Percentiles rank a stretch among this genome's conserved stretches.
Evolutionary conservation across 2,329 filamentous ascomycete species (phyloP).

Genomic region (Colletotrichum sp.): DNA sequence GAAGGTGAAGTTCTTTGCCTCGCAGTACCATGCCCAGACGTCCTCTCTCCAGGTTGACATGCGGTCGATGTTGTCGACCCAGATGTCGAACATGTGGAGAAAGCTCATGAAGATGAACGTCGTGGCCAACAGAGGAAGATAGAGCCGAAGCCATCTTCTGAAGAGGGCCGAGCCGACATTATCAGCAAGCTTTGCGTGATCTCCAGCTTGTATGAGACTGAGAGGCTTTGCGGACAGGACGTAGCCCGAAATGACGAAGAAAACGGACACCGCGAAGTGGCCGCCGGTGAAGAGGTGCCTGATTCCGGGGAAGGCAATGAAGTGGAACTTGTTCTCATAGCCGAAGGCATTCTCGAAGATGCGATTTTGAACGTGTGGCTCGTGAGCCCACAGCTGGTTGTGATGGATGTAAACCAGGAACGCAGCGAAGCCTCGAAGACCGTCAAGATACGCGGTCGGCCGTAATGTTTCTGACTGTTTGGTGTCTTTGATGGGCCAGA

Average conservation of each 20-base stretch:
- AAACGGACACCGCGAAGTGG: conserved; percentile 59
- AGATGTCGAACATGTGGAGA: conserved; percentile 31
- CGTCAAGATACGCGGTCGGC: conserved; percentile 52
- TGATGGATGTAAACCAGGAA: conserved; percentile 53
- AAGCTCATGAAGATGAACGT: conserved; percentile 53
- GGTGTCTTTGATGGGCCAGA: conserved; percentile 19
- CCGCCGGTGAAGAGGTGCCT: conserved; percentile 65
- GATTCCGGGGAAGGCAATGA: conserved; percentile 59
- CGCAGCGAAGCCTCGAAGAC: conserved; percentile 51
- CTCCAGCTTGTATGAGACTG: conserved; percentile 47
- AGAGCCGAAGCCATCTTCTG: conserved; percentile 54
- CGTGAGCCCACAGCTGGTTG: conserved; percentile 45
- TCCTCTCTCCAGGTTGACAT: conserved; percentile 50
- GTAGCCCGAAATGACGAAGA: conserved; percentile 64
- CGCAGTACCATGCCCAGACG: conserved; percentile 52
- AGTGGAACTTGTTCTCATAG: conserved; percentile 49
- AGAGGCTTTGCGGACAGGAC: conserved; percentile 57
- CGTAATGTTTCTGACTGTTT: conserved; percentile 27
- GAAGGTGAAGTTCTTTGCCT: conserved; percentile 47
- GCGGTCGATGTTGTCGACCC: conserved; percentile 39
- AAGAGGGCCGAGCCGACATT: conserved; percentile 52
- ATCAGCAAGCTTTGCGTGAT: conserved; percentile 44
- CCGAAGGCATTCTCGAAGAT: conserved; percentile 45
- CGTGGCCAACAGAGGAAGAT: conserved; percentile 55
- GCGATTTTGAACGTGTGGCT: conserved; percentile 36